Conservation (phyloP, 2,329 filamentous ascomycete species). For the Fonsecaea pedrosoi region DNA sequence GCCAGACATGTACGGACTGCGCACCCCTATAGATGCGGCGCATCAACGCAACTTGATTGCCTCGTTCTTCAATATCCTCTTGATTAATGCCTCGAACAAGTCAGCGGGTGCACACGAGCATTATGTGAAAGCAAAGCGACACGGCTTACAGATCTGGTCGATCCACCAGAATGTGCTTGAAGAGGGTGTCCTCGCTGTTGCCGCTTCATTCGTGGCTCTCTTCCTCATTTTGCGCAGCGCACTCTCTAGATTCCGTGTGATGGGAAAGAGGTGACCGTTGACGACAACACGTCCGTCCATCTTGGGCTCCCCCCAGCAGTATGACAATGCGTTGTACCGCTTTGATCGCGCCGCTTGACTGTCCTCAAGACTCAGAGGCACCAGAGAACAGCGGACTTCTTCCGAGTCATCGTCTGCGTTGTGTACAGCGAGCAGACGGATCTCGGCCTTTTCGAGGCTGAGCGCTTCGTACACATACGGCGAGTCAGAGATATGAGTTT, state of each 20-base stretch:
- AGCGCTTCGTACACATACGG: slow-evolving; percentile 14
- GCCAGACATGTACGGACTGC: slow-evolving; percentile 33
- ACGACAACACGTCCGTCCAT: slow-evolving; percentile 14
- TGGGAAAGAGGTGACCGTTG: slow-evolving; percentile 7
- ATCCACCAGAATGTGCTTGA: slow-evolving; percentile 16
- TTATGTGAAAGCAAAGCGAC: background rate
- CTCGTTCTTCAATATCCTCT: slow-evolving; percentile 31
- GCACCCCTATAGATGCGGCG: slow-evolving; percentile 33
- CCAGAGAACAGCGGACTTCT: slow-evolving; percentile 2
- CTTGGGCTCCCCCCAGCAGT: slow-evolving; percentile 18
- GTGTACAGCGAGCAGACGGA: slow-evolving; percentile 18
- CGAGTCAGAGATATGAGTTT: background rate
- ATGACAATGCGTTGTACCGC: slow-evolving; percentile 23
- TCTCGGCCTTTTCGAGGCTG: slow-evolving; percentile 7
- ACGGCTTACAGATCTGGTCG: slow-evolving; percentile 17
- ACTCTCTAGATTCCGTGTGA: slow-evolving; percentile 18
- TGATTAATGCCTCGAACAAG: slow-evolving; percentile 31
- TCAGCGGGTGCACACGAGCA: background rate
- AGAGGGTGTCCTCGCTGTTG: background rate
- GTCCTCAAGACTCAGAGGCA: slow-evolving; percentile 6
- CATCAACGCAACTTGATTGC: slow-evolving; percentile 33
- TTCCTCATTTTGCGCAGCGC: slow-evolving; percentile 15
- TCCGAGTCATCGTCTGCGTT: slow-evolving; percentile 12
- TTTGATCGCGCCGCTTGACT: background rate
- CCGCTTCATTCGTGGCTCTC: slow-evolving; percentile 5